phyloP scores from a whole-genome alignment of 2,329 filamentous ascomycete species.

The Fusarium incarnatum region DNA sequence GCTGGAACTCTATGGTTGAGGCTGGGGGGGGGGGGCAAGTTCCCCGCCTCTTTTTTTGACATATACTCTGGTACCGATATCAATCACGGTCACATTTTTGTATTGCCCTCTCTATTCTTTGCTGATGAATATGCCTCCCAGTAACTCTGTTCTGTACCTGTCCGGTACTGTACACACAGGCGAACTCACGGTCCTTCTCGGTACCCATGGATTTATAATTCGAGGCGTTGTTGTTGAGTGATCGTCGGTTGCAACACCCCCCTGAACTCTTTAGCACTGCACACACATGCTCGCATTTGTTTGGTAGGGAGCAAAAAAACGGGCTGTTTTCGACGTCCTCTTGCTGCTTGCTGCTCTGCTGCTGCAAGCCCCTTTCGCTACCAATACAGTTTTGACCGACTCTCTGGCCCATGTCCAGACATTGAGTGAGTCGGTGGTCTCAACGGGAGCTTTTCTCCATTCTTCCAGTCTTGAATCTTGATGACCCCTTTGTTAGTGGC shows the following conservation, averaged over 20 bases:
- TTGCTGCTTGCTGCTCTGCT: neutral
- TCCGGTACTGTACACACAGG: neutral
- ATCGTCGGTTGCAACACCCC: conserved; percentile 35
- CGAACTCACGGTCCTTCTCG: conserved; percentile 8
- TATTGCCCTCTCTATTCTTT: conserved; percentile 1
- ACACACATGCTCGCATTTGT: conserved; percentile 20
- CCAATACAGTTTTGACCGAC: conserved; percentile 17
- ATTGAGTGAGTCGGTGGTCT: neutral
- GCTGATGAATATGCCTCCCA: neutral
- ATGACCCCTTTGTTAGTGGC: conserved; percentile 18
- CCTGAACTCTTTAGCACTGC: conserved; percentile 34
- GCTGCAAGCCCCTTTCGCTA: conserved; percentile 28
- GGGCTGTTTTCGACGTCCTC: conserved; percentile 7
- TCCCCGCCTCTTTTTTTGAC: conserved; percentile 19
- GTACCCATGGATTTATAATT: conserved; percentile 19
- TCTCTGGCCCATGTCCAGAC: conserved; percentile 14
- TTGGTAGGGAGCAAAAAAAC: conserved; percentile 8
- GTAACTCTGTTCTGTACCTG: neutral
- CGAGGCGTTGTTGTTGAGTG: conserved; percentile 25
- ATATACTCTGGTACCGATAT: conserved; percentile 5
- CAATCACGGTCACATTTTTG: conserved; percentile 16
- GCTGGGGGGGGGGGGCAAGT: conserved; percentile 11
- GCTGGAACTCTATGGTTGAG: conserved; percentile 12
- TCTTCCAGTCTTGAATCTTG: conserved; percentile 7
- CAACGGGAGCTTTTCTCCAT: conserved; percentile 4